Conservation (phyloP, 768 basidiomycete genomes). For the Suillus weaverae region DNA sequence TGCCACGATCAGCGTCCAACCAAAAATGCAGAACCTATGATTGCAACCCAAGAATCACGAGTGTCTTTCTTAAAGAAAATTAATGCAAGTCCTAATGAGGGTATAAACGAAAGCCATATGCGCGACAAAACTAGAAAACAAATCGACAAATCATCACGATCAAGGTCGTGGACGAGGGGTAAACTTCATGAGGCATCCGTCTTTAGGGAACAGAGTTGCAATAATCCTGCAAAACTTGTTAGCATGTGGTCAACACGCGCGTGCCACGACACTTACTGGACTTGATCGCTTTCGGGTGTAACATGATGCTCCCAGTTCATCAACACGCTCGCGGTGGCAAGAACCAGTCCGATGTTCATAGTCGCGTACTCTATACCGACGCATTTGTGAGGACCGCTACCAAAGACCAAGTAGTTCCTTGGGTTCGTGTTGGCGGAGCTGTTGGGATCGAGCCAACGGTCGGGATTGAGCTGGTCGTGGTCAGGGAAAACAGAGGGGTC, state of each 20-base stretch:
- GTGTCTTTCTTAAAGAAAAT: slow-evolving; percentile 9
- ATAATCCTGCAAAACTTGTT: slow-evolving; percentile 61
- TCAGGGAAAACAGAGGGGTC: slow-evolving; percentile 86
- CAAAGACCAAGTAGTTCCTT: slow-evolving; percentile 95
- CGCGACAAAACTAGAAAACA: neutral
- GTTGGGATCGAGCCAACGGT: slow-evolving; percentile 90
- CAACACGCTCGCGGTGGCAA: slow-evolving; percentile 78
- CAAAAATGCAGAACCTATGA: neutral
- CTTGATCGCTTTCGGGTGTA: slow-evolving; percentile 77
- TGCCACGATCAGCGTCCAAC: neutral
- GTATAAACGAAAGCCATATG: neutral
- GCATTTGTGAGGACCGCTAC: slow-evolving; percentile 89
- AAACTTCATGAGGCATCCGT: slow-evolving; percentile 82
- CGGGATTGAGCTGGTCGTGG: slow-evolving; percentile 80
- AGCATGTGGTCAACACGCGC: slow-evolving; percentile 4
- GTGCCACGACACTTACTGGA: slow-evolving; percentile 59
- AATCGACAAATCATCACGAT: neutral
- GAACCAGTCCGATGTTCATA: slow-evolving; percentile 84
- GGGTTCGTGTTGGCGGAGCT: slow-evolving; percentile 79
- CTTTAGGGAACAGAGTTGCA: slow-evolving; percentile 96
- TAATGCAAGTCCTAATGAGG: slow-evolving; percentile 14
- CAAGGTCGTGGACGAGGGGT: slow-evolving; percentile 50
- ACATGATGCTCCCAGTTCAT: slow-evolving; percentile 86
- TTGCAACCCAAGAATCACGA: neutral
- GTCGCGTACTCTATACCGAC: slow-evolving; percentile 91